These are phyloP conservation scores for Xylaria sp. DNA, from an alignment of 2,329 filamentous ascomycete genomes.

Conservation along the genomic window DNA sequence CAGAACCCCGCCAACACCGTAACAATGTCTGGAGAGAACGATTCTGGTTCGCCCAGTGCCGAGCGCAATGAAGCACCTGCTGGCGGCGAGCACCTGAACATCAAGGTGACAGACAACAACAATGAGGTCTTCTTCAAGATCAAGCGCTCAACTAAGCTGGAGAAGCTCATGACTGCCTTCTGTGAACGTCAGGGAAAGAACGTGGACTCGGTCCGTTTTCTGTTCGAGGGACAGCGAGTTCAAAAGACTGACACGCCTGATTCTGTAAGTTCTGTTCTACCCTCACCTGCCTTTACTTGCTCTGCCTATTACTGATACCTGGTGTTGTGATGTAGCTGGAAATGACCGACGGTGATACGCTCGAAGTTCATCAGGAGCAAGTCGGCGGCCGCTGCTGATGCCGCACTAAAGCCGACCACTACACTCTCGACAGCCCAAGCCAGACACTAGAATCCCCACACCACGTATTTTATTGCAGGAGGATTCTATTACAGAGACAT, in stretches of 20 bases:
- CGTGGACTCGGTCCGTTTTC: constrained; percentile 83
- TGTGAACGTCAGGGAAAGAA: constrained; percentile 96
- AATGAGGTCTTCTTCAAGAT: constrained; percentile 99
- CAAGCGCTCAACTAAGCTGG: constrained; percentile 93
- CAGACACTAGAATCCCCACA: background rate
- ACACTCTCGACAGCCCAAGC: background rate
- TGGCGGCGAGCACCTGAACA: constrained; percentile 85
- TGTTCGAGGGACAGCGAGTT: constrained; percentile 96
- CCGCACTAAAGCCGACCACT: constrained; percentile 42
- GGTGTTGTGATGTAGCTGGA: constrained; percentile 75
- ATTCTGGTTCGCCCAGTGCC: constrained; percentile 59
- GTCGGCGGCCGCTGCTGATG: constrained; percentile 72
- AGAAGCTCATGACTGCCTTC: constrained; percentile 98
- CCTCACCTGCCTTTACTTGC: constrained; percentile 2
- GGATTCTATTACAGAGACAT: background rate
- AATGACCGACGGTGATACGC: constrained; percentile 94
- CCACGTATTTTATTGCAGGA: constrained; percentile 3
- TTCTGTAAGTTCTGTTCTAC: constrained; percentile 70
- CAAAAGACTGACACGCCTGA: constrained; percentile 91
- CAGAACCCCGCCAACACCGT: background rate
- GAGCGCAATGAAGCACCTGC: constrained; percentile 55
- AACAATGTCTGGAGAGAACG: constrained; percentile 62
- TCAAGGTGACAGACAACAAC: constrained; percentile 99
- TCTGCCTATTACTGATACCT: constrained; percentile 21
- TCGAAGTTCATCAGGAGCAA: constrained; percentile 98